Base-by-base conservation (phyloP, 2,329 filamentous ascomycete species). In the Aspergillus aculeatinus region DNA sequence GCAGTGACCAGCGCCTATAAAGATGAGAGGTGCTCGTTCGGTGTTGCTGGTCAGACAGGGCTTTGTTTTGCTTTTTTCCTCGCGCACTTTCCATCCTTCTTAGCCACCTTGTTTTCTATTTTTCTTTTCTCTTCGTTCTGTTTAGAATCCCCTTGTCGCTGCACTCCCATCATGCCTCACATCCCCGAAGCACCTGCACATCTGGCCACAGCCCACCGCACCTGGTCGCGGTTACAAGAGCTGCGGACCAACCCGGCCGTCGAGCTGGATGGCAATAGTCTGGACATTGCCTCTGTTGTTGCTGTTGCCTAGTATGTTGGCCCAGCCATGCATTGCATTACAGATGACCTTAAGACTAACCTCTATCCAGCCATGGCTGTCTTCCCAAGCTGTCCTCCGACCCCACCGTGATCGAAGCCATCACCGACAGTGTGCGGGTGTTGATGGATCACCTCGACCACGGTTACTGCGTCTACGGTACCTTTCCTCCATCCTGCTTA, bases 371-470 rank as follows among this genome's bases (percentile, higher is more conserved):
- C 51, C 57, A 65, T 58, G 61, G 55, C 25, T 63, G 63, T 51
- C 56, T 58, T 16, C 58, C 63, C 16, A 42, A 55, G 25, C 49
- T 65, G 12, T 59, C 60, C 4, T 49, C 51, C 2, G 61, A 65
- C 27, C 61, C 63, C 12, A n/a, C 47, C 23, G 63, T 65, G 44
- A 48, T 60, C 16, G 56, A 54, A n/a, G 52, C 33, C 49, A 63
- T 65, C 42, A 54, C 54, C 16, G 56, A 56, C 16, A 65, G 63
- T 42, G 61, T 65, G 4, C 52, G 58, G 14, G 61, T 65, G 14
- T 50, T 65, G 56, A 65, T 57, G 57, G 57, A 60, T 21, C 63
- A 65, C 29, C 48, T 65, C n/a, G 61, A 65, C 23, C 47, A 60
- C 10, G 63, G 63, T 2, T 58, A 60, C 42, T 63, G 57, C 14